Percentiles rank a stretch among this genome's conserved stretches.
phyloP scores from a whole-genome alignment of 2,329 filamentous ascomycete species.

The Cladophialophora exuberans region DNA sequence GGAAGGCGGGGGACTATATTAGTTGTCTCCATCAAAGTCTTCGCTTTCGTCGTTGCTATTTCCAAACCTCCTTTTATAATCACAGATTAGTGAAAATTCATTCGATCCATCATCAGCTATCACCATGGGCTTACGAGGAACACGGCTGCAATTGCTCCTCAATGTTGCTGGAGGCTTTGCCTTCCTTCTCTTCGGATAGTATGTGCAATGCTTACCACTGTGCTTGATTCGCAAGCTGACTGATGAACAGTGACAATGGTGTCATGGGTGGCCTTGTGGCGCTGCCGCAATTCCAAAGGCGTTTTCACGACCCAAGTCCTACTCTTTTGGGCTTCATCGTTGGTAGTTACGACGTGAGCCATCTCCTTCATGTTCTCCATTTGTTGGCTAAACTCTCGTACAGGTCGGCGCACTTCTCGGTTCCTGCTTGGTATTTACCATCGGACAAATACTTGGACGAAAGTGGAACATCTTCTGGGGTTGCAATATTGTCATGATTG shows the following conservation, averaged over 20 bases:
- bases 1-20: too few relatives aligned
- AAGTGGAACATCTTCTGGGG: conserved; percentile 27
- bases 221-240: too few relatives aligned
- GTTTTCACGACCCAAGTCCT: conserved; percentile 30
- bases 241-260: conserved; percentile 24
- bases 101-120: neutral
- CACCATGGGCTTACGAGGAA: neutral
- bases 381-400: neutral
- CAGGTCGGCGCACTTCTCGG: neutral
- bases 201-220: too few relatives aligned
- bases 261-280: conserved; percentile 34
- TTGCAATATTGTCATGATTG: conserved; percentile 27
- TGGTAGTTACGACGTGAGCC: conserved; percentile 29
- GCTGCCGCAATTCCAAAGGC: conserved; percentile 27
- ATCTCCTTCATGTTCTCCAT: neutral
- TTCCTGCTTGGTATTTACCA: neutral
- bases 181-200: conserved; percentile 16
- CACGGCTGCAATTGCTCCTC: neutral
- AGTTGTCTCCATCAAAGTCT: too few relatives aligned
- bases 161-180: conserved; percentile 7
- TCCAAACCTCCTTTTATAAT: too few relatives aligned
- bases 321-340: conserved; percentile 34
- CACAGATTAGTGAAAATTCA: too few relatives aligned
- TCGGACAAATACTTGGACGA: neutral
- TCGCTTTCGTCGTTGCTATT: too few relatives aligned